phyloP scores from a whole-genome alignment of 306 rosid genomes.

The Lathyrus tuberosus region DNA sequence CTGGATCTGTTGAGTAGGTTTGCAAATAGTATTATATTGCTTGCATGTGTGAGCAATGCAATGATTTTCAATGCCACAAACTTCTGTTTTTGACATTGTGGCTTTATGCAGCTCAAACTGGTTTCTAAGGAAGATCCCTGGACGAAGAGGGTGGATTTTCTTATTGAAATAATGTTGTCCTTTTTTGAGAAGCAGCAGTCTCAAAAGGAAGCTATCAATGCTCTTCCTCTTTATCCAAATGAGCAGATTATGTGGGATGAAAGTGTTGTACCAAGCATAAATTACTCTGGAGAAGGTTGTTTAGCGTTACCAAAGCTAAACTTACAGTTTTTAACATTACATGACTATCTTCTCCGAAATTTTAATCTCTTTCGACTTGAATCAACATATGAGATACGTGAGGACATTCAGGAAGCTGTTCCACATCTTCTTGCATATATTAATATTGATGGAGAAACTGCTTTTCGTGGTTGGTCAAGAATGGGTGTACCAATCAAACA shows the following conservation, averaged over 20 bases:
- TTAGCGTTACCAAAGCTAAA: constrained; percentile 97
- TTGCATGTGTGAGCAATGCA: constrained; percentile 17
- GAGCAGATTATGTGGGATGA: constrained; percentile 99
- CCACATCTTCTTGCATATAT: constrained; percentile 94
- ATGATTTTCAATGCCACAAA: constrained; percentile 27
- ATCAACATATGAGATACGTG: constrained; percentile 98
- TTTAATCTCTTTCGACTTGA: constrained; percentile 96
- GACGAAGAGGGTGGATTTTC: constrained; percentile 92
- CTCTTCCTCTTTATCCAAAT: constrained; percentile 97
- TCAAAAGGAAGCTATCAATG: constrained; percentile 96
- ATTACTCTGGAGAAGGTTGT: constrained; percentile 98
- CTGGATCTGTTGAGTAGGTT: constrained; percentile 23
- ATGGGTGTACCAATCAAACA: constrained; percentile 94
- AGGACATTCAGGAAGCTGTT: constrained; percentile 94
- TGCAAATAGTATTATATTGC: constrained; percentile 24
- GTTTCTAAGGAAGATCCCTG: constrained; percentile 88
- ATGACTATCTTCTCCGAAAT: constrained; percentile 93
- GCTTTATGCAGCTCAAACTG: constrained; percentile 80
- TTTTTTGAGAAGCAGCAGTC: constrained; percentile 94
- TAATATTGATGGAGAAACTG: constrained; percentile 84
- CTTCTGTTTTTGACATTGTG: constrained; percentile 27
- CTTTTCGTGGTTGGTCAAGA: constrained; percentile 99
- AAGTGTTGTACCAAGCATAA: constrained; percentile 96
- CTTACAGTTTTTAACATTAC: constrained; percentile 93
- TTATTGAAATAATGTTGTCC: constrained; percentile 92